These are phyloP conservation scores for Capsicum baccatum DNA, from an alignment of 257 asterid species.

Conservation along the genomic window DNA sequence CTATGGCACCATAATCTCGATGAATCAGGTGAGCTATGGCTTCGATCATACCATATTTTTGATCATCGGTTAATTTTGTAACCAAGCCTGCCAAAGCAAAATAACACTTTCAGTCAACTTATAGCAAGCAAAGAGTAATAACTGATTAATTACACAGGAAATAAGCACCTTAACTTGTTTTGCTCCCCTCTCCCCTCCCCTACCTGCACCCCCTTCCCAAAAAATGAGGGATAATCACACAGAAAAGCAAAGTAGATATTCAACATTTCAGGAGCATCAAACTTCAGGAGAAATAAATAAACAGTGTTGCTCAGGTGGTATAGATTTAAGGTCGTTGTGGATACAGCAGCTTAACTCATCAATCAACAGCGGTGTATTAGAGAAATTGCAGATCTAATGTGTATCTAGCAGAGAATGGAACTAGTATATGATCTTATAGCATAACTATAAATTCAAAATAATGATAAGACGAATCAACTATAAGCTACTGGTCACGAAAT, in stretches of 20 bases:
- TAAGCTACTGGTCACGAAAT: neutral
- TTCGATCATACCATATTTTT: conserved; percentile 97
- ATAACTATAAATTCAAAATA: neutral
- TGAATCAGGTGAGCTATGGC: conserved; percentile 99
- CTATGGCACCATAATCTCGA: conserved; percentile 94
- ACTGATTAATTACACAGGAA: conserved; percentile 6
- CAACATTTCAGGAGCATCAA: neutral
- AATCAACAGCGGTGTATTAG: neutral
- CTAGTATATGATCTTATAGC: neutral
- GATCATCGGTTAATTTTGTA: conserved; percentile 93
- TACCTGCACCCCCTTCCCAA: neutral
- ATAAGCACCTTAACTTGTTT: conserved; percentile 6
- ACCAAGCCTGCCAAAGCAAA: conserved; percentile 75
- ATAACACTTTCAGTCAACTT: neutral
- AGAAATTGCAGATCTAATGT: neutral
- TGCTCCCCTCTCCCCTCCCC: neutral
- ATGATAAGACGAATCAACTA: neutral
- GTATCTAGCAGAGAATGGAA: neutral
- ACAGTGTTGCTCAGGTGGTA: neutral
- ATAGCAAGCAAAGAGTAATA: conserved; percentile 4
- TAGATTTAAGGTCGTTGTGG: neutral
- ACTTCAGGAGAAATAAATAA: neutral
- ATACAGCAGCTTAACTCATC: neutral
- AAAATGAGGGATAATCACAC: neutral
- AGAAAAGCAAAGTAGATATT: neutral